A percentile compares a stretch with the other conserved stretches of the same genome.
Conservation (phyloP, 2,329 filamentous ascomycete species). For the Grosmannia serpens region DNA sequence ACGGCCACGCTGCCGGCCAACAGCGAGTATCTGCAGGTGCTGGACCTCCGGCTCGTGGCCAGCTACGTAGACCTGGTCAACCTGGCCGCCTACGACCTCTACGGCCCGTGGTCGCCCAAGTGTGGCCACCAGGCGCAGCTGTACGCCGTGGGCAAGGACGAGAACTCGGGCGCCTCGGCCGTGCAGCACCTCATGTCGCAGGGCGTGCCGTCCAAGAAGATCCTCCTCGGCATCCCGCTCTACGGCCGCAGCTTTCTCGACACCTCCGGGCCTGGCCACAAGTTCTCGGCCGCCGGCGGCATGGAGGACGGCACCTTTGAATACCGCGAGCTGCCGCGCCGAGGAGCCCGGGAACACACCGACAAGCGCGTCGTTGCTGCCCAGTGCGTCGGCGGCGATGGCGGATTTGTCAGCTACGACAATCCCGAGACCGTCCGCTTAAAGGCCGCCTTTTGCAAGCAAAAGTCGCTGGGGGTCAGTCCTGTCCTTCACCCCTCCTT, state of each 20-base stretch:
- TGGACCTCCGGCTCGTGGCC: constrained; percentile 52
- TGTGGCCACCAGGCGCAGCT: constrained; percentile 70
- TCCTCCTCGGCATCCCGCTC: constrained; percentile 63
- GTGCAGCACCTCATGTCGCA: constrained; percentile 54
- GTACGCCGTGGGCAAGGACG: constrained; percentile 47
- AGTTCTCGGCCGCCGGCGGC: constrained; percentile 41
- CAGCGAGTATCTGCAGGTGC: constrained; percentile 53
- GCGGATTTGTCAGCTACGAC: constrained; percentile 71
- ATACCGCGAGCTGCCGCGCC: constrained; percentile 56
- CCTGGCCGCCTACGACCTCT: constrained; percentile 72
- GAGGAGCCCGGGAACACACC: constrained; percentile 50
- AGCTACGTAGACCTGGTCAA: constrained; percentile 65
- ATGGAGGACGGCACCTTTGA: constrained; percentile 60
- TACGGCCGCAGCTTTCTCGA: constrained; percentile 67
- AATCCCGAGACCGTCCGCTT: constrained; percentile 63
- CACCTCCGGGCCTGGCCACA: constrained; percentile 52
- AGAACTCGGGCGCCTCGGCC: constrained; percentile 54
- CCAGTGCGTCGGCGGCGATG: constrained; percentile 60
- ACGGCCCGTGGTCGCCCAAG: constrained; percentile 54
- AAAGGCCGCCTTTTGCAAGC: constrained; percentile 63
- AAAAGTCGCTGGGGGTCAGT: constrained; percentile 55
- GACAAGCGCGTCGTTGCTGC: constrained; percentile 59
- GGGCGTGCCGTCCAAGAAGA: constrained; percentile 58
- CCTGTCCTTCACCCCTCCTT: neutral
- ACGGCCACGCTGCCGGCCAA: constrained; percentile 62